Conservation (phyloP, 139 green algal genomes). For the Coccomyxa sp. region DNA sequence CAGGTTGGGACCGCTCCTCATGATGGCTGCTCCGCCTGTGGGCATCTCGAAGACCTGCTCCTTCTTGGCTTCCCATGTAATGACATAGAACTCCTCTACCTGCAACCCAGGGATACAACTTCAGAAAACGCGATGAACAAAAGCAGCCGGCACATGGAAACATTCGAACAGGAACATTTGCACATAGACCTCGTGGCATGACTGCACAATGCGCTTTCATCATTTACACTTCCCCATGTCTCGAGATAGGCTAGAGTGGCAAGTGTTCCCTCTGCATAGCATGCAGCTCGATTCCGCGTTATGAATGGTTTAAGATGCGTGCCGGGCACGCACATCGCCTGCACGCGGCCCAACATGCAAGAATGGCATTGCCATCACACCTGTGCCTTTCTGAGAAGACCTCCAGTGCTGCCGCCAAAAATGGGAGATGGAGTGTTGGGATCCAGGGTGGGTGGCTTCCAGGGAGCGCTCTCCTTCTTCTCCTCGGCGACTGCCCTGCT, state of each 20-base stretch:
- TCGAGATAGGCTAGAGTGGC: neutral
- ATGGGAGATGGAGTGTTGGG: slow-evolving; percentile 90
- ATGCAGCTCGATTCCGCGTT: neutral
- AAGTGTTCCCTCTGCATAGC: neutral
- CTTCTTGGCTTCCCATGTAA: slow-evolving; percentile 95
- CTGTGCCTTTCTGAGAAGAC: slow-evolving; percentile 94
- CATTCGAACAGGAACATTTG: neutral
- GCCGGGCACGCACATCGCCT: neutral
- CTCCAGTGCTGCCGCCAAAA: slow-evolving; percentile 97
- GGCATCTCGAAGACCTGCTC: slow-evolving; percentile 99
- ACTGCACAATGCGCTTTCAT: neutral
- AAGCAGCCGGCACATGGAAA: neutral
- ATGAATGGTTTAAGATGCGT: neutral
- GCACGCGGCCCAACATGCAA: neutral
- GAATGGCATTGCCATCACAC: slow-evolving; percentile 11
- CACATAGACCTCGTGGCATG: neutral
- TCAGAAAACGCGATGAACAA: neutral
- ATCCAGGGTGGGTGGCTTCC: slow-evolving; percentile 82
- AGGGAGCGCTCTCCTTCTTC: slow-evolving; percentile 52
- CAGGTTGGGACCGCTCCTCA: slow-evolving; percentile 96
- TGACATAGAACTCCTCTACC: slow-evolving; percentile 96
- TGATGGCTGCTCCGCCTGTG: slow-evolving; percentile 96
- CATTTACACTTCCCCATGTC: neutral
- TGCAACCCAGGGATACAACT: slow-evolving; percentile 21
- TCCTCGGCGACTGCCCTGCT: slow-evolving; percentile 8